Base-by-base conservation (phyloP, 169 alveolate genomes). In the Cryptosporidium andersoni region DNA sequence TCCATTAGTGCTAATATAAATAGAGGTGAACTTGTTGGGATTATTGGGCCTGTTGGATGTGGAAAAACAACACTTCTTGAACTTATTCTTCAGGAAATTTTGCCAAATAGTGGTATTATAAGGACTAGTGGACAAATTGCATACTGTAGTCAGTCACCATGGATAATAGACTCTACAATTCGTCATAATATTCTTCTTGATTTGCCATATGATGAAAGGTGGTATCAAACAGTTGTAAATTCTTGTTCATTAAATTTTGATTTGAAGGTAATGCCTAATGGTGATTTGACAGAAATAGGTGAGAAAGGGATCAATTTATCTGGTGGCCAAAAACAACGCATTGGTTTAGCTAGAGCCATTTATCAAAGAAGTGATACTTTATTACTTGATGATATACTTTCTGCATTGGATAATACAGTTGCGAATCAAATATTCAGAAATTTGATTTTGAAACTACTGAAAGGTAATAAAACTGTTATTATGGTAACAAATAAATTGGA, bases 291-390 rank as follows among this genome's bases (percentile, higher is more conserved):
- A 25, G 88, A 88, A 80, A 89, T 92, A 40, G 95, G 95, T 49
- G 96, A 93, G 88, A 91, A 89, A 88, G 96, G 96, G 5, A 82
- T 91, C 2, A 93, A 88, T 64, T 48, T 93, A 42, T 88, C 94
- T 12, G 96, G 96, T 8, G 95, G 96, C 9, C 92, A 93, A 66
- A 93, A 91, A 88, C 94, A 93, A 49, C 68, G 95, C 56, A 64
- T 93, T 14, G 60, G 93, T 9, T 64, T 93, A 16, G 96, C 96
- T 2, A 90, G 96, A 89, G 96, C 96, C 56, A 74, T 91, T 74
- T 93, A 93, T 74, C 64, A 91, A 39, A 80, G 89, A 36, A 88
- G 90, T 56, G 95, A 93, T 51, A 80, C 92, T 9, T 85, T 88
- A 74, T 51, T 93, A 25, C 81, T 92, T 37, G 96, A 93, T 88